phyloP scores from a whole-genome alignment of 345 rosid genomes.

The Bruguiera sexangula region DNA sequence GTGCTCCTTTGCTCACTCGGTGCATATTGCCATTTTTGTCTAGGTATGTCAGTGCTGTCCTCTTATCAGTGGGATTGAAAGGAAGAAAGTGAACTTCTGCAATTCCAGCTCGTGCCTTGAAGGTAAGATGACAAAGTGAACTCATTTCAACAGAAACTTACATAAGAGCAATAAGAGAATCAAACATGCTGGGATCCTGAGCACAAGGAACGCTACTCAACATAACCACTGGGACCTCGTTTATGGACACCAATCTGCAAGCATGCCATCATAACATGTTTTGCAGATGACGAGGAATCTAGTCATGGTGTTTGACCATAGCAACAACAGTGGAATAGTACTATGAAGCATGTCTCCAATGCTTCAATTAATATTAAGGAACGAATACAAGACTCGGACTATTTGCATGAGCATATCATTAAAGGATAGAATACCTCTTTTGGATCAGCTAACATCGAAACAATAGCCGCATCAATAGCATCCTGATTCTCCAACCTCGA shows the following conservation, averaged over 20 bases:
- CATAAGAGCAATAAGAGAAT: neutral
- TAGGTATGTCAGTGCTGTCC: slow-evolving; percentile 78
- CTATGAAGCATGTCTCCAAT: no score
- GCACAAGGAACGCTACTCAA: neutral
- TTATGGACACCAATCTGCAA: no score
- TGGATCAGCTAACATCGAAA: slow-evolving; percentile 79
- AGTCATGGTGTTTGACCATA: no score
- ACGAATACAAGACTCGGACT: no score
- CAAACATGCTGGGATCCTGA: neutral
- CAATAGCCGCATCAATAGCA: slow-evolving; percentile 87
- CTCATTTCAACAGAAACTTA: slow-evolving; percentile 1
- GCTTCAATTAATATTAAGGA: no score
- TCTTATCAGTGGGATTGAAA: slow-evolving; percentile 88
- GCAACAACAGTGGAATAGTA: no score
- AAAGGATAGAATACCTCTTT: slow-evolving; percentile 53
- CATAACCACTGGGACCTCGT: no score
- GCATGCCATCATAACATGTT: no score
- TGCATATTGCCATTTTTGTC: slow-evolving; percentile 71
- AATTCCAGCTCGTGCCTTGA: slow-evolving; percentile 84
- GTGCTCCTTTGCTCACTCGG: slow-evolving; percentile 93
- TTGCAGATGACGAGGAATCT: no score
- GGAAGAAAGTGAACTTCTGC: slow-evolving; percentile 94
- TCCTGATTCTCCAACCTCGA: slow-evolving; percentile 93
- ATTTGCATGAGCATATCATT: neutral
- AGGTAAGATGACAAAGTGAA: slow-evolving; percentile 8